Evolutionary conservation across 306 rosid genomes (phyloP), one percentile per base, ranked within the genome.

Genomic region (Neltuma alba): DNA sequence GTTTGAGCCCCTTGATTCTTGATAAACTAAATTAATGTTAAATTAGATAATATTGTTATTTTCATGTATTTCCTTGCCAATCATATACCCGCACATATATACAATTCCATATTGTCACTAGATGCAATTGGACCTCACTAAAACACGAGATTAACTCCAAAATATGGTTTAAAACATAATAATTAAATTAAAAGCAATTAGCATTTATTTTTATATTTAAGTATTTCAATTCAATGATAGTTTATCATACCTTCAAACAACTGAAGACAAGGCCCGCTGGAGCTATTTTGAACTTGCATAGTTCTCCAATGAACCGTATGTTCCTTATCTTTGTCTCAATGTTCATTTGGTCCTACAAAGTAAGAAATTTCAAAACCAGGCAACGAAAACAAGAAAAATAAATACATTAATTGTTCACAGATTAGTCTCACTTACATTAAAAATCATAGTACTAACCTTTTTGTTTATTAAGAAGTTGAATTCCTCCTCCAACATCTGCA

Each of bases 281-380:
- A 55, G 97, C 92, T 70, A 91, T 87, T 84, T 83, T 96, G 84
- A 96, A 96, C 89, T 96, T 96, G 97, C 97, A 96, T 44, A 93
- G 99, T 83, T 96, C 99, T 74, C 99, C 99, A 58, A 96, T 91
- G 86, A 96, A 96, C 92, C 99, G 90, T 79, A 89, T 96, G 85
- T 96, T 96, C 88, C 96, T 89, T 72, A 96, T 93, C 88, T 96
- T 96, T 33, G 99, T 90, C 85, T 96, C 99, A 73, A 96, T 96
- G 88, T 96, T 96, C 97, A 96, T 96, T 88, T 96, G 99, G 85
- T 96, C 99, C 99, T 96, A 94, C 81, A 81, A 40, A 44, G 63
- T 76, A 68, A 68, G 79, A 66, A 41, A 83, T 68, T 84, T 45
- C 80, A 72, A 84, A 76, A 70, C 71, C 45, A 83, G 38, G 52